Evolutionary conservation across 2,329 filamentous ascomycete genomes (phyloP).

Genomic region (Sporothrix phasma): DNA sequence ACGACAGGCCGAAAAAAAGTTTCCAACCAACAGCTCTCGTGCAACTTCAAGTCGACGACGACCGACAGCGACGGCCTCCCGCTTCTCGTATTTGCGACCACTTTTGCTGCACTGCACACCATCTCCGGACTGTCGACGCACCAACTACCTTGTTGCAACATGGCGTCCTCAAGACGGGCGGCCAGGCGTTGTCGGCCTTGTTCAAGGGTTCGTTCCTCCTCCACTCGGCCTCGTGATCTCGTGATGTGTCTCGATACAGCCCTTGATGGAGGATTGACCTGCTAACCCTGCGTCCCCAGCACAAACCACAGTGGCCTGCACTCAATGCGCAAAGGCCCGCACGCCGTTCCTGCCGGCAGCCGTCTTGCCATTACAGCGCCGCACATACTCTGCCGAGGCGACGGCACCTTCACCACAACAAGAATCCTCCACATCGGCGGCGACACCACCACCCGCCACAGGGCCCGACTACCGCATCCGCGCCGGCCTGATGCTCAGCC

Average conservation of each 20-base stretch:
- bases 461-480: slow-evolving; percentile 38
- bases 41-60: not conserved
- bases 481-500: slow-evolving; percentile 71
- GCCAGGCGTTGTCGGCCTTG: slow-evolving; percentile 38
- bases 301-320: slow-evolving; percentile 21
- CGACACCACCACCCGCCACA: slow-evolving; percentile 24
- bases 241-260: not conserved
- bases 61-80: not conserved
- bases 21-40: slow-evolving; percentile 7
- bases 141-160: slow-evolving; percentile 20
- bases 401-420: not conserved
- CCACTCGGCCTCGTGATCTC: not conserved
- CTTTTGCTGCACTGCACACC: not conserved
- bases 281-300: not conserved
- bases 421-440: slow-evolving; percentile 19
- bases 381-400: slow-evolving; percentile 9
- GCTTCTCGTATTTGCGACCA: not conserved
- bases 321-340: slow-evolving; percentile 25
- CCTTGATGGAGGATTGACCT: not conserved
- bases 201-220: slow-evolving; percentile 35
- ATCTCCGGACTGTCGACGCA: not conserved
- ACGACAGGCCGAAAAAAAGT: slow-evolving; percentile 11
- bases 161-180: slow-evolving; percentile 49
- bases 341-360: not conserved
- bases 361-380: slow-evolving; percentile 1